Evolutionary conservation across 1,284 basidiomycete species (phyloP).

Genomic region (Stygiomarasmius scandens): DNA sequence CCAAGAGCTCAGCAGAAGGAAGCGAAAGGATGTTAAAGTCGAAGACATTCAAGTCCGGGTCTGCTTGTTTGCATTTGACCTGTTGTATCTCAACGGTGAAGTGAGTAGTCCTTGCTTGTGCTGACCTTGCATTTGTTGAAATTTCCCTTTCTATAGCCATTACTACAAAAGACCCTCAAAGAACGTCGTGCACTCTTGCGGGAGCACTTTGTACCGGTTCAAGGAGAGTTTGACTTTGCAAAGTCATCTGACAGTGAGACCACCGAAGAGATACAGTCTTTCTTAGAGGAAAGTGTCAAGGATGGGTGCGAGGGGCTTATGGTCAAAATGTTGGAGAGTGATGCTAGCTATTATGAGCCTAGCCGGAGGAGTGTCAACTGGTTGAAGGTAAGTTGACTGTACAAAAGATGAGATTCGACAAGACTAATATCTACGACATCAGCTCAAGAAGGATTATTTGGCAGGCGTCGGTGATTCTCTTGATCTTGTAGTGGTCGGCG

Average conservation of each 20-base stretch:
- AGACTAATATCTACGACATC: conserved; percentile 11
- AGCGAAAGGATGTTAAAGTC: conserved; percentile 96
- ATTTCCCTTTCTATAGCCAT: conserved; percentile 45
- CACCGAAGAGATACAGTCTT: conserved; percentile 92
- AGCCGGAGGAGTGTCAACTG: conserved; percentile 95
- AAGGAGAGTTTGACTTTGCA: conserved; percentile 93
- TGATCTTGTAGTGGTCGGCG: conserved; percentile 96
- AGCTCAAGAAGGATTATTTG: conserved; percentile 98
- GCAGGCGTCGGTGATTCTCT: conserved; percentile 97
- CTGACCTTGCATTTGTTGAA: conserved; percentile 4
- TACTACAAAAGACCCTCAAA: conserved; percentile 66
- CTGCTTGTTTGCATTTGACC: conserved; percentile 94
- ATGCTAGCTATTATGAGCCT: conserved; percentile 93
- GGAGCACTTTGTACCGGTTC: conserved; percentile 81
- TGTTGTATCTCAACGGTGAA: conserved; percentile 93
- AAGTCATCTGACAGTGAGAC: conserved; percentile 88
- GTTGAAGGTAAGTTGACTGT: conserved; percentile 76
- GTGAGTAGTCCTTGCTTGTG: conserved; percentile 44
- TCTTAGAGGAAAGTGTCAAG: conserved; percentile 95
- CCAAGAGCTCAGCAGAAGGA: conserved; percentile 94
- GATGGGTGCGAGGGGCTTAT: conserved; percentile 98
- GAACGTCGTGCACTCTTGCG: conserved; percentile 80
- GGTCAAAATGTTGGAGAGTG: conserved; percentile 97
- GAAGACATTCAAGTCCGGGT: conserved; percentile 97
- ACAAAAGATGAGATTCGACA: background rate